These are phyloP conservation scores for Parasitella parasitica DNA, from an alignment of 371 early-diverging fungal species.

Conservation along the genomic window DNA sequence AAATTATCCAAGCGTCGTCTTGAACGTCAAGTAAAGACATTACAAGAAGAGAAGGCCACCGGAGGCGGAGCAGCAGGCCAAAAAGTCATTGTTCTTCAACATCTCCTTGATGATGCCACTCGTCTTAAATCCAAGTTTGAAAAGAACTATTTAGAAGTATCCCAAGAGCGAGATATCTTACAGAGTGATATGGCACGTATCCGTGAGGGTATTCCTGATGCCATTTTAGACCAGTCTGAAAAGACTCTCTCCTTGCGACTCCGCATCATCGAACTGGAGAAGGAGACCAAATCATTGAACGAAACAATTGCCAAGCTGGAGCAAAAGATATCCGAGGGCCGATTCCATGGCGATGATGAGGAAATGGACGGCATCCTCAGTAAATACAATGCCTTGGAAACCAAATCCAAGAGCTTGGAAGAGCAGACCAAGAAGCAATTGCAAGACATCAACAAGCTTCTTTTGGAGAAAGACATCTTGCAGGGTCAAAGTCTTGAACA, in stretches of 20 bases:
- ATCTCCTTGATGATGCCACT: constrained; percentile 72
- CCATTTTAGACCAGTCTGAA: constrained; percentile 33
- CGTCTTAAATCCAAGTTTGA: constrained; percentile 71
- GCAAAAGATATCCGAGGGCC: constrained; percentile 36
- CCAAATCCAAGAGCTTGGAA: constrained; percentile 54
- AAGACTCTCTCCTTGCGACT: constrained; percentile 40
- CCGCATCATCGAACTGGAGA: constrained; percentile 46
- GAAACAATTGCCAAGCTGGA: constrained; percentile 32
- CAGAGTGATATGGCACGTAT: constrained; percentile 75
- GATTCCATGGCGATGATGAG: constrained; percentile 33
- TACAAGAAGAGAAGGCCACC: constrained; percentile 58
- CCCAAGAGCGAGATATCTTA: constrained; percentile 66
- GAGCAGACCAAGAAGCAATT: constrained; percentile 63
- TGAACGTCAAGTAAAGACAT: constrained; percentile 70
- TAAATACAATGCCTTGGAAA: constrained; percentile 30
- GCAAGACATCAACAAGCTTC: constrained; percentile 64
- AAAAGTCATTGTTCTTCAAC: constrained; percentile 63
- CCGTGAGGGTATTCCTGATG: constrained; percentile 50
- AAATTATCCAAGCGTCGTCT: constrained; percentile 70
- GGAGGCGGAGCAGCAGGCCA: constrained; percentile 38
- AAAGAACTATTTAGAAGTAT: constrained; percentile 69
- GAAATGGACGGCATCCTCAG: constrained; percentile 34
- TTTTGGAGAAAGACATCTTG: constrained; percentile 66
- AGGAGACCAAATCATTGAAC: constrained; percentile 40
- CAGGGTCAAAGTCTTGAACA: constrained; percentile 56